Percentiles rank a stretch among this genome's conserved stretches.
These are phyloP conservation scores for Polytrichum formosum DNA, from an alignment of 225 moss, liverwort and hornwort species.

Conservation along the genomic window DNA sequence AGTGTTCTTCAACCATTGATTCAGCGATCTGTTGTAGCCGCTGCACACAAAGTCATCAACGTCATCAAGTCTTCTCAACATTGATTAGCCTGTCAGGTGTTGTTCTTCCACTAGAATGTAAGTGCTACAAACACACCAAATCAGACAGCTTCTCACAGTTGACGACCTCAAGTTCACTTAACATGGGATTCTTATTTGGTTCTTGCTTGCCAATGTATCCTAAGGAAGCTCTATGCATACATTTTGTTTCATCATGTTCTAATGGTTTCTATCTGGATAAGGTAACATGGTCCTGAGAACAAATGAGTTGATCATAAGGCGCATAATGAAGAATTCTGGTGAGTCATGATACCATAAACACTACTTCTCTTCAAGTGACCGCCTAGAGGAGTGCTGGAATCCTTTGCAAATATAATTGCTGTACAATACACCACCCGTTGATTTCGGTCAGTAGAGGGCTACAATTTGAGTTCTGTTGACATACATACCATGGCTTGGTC, in stretches of 20 bases:
- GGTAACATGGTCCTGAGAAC: too few relatives aligned
- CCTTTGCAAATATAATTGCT: too few relatives aligned
- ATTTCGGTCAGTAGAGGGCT: neutral
- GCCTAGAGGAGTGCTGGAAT: neutral
- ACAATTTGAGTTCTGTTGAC: constrained; percentile 11
- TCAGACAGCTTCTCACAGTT: neutral
- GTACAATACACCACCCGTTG: too few relatives aligned
- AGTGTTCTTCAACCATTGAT: constrained; percentile 3
- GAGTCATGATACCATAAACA: neutral
- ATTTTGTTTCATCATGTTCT: too few relatives aligned
- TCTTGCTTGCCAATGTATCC: too few relatives aligned
- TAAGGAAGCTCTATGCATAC: too few relatives aligned
- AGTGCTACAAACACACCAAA: neutral
- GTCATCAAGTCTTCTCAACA: neutral
- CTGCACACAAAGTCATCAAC: constrained; percentile 20
- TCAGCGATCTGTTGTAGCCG: constrained; percentile 30
- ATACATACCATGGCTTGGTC: constrained; percentile 35
- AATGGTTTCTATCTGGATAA: too few relatives aligned
- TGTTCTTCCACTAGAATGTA: neutral
- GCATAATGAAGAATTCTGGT: constrained; percentile 12
- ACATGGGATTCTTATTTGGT: too few relatives aligned
- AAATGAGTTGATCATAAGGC: neutral
- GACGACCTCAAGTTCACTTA: neutral
- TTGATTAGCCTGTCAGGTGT: neutral
- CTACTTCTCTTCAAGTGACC: neutral